Conservation (phyloP, 495 filamentous ascomycete species). For the Aeminium ludgeri region DNA sequence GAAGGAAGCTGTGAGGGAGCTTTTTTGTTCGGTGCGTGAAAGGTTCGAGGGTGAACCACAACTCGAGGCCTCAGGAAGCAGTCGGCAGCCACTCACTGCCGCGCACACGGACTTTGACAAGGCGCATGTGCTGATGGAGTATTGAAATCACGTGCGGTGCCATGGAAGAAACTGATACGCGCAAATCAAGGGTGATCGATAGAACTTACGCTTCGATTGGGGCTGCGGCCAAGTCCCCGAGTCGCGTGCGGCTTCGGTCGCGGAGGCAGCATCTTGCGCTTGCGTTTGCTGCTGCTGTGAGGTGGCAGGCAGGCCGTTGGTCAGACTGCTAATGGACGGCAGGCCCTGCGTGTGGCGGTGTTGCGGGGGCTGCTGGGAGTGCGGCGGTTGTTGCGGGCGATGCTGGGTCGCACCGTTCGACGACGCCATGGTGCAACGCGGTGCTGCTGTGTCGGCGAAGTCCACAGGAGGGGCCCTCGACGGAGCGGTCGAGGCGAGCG, state of each 20-base stretch:
- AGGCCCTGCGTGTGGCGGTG: constrained; percentile 8
- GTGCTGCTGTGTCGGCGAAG: background rate
- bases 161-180: too few relatives aligned
- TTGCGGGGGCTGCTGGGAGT: background rate
- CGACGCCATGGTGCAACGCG: constrained; percentile 1
- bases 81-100: too few relatives aligned
- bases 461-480: background rate
- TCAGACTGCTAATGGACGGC: constrained; percentile 16
- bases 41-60: too few relatives aligned
- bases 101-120: too few relatives aligned
- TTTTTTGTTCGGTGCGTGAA: too few relatives aligned
- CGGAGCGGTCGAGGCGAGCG: too few relatives aligned
- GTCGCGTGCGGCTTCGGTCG: constrained; percentile 11
- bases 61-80: too few relatives aligned
- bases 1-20: too few relatives aligned
- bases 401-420: background rate
- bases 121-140: too few relatives aligned
- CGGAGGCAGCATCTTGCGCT: constrained; percentile 6
- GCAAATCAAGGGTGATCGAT: too few relatives aligned
- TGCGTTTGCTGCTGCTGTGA: background rate
- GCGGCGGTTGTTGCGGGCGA: background rate
- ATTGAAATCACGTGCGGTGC: too few relatives aligned
- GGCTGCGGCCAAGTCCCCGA: constrained; percentile 16
- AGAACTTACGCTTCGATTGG: constrained; percentile 20
- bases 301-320: constrained; percentile 10